These are phyloP conservation scores for Aspergillus sergii DNA, from an alignment of 2,329 filamentous ascomycete species.

Conservation along the genomic window DNA sequence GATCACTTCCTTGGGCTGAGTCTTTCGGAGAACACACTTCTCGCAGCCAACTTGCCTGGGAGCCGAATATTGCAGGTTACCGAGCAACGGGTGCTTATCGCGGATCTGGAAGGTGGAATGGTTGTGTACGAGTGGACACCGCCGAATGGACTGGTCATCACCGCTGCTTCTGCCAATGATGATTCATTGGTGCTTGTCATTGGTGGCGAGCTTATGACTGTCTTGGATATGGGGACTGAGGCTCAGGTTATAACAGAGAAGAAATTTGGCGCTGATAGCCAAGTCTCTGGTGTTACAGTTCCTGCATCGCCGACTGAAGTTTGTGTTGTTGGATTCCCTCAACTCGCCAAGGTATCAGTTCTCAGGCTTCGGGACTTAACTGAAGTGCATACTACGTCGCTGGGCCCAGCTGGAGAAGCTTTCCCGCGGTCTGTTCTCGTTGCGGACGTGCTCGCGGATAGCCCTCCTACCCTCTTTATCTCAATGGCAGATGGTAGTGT, in stretches of 20 bases:
- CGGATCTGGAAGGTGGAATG: conserved; percentile 58
- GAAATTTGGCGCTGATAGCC: conserved; percentile 66
- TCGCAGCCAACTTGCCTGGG: conserved; percentile 66
- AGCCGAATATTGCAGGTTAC: conserved; percentile 77
- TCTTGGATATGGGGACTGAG: conserved; percentile 64
- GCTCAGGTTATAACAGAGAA: conserved; percentile 62
- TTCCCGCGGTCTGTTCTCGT: conserved; percentile 82
- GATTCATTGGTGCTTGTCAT: conserved; percentile 72
- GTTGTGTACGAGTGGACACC: conserved; percentile 51
- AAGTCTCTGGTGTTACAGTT: conserved; percentile 83
- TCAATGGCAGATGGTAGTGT: conserved; percentile 93
- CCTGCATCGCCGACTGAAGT: conserved; percentile 64
- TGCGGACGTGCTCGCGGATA: conserved; percentile 69
- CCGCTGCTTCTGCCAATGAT: conserved; percentile 74
- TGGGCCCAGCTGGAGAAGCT: conserved; percentile 69
- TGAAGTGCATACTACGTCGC: conserved; percentile 64
- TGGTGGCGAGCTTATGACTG: conserved; percentile 71
- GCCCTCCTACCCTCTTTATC: conserved; percentile 77
- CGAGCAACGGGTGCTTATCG: conserved; percentile 61
- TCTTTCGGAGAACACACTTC: conserved; percentile 71
- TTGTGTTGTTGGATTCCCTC: conserved; percentile 86
- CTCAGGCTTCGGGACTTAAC: conserved; percentile 69
- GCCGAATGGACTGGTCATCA: conserved; percentile 61
- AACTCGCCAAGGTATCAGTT: conserved; percentile 76
- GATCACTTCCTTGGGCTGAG: conserved; percentile 72